These are phyloP conservation scores for Pouteria glomerata DNA, from an alignment of 148 eudicot genomes.

Conservation along the genomic window DNA sequence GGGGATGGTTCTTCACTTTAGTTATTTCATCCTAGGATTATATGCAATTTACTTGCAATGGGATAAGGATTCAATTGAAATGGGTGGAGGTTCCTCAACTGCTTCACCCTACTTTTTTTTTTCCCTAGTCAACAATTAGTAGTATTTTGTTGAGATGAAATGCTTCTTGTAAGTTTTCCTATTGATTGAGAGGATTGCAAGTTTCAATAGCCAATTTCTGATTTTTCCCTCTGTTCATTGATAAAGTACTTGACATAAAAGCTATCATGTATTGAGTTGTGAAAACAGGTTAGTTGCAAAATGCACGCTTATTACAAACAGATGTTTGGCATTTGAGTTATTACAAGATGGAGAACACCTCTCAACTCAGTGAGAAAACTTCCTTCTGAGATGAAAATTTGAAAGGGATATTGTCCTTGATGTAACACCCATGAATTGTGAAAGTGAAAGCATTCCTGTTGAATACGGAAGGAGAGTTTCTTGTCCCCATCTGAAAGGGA, in stretches of 20 bases:
- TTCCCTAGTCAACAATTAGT: not conserved
- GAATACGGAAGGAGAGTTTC: not conserved
- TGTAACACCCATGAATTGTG: not conserved
- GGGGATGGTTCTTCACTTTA: not conserved
- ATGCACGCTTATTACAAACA: not conserved
- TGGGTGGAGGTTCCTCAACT: not conserved
- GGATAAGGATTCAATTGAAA: not conserved
- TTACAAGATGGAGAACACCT: not conserved
- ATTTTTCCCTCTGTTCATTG: not conserved
- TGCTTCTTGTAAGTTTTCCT: not conserved
- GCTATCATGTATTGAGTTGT: not conserved
- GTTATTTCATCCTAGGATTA: not conserved
- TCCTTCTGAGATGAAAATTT: not conserved
- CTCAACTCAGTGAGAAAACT: not conserved
- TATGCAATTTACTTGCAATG: not conserved
- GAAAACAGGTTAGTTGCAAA: not conserved
- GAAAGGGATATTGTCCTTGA: not conserved
- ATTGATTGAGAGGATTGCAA: not conserved
- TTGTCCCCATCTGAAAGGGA: not conserved
- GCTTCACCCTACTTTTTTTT: not conserved
- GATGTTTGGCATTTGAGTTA: not conserved
- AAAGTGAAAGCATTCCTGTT: not conserved
- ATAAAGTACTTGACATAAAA: not conserved
- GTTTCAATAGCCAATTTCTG: not conserved
- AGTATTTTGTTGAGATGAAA: not conserved